Conservation (phyloP, 805 yeast species). For the Kregervanrija pseudodelftensis region DNA sequence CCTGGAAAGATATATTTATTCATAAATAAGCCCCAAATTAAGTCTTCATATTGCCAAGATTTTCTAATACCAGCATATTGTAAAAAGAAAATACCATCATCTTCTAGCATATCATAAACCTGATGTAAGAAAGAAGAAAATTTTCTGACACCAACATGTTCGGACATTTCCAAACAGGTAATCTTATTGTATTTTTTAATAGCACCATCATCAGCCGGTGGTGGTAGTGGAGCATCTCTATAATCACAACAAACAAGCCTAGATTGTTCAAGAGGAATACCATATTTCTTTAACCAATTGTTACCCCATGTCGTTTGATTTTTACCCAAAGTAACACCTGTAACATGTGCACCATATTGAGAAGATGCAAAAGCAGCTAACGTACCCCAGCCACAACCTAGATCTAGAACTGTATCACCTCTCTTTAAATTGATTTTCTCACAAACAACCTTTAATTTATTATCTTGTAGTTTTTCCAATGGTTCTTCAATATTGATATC, state of each 20-base stretch:
- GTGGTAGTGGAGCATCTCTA: conserved; percentile 80
- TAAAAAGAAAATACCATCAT: conserved; percentile 80
- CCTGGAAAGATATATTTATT: conserved; percentile 96
- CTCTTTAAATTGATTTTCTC: conserved; percentile 70
- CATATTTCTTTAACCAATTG: conserved; percentile 58
- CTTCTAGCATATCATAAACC: conserved; percentile 82
- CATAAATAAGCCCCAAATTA: conserved; percentile 93
- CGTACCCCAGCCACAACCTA: conserved; percentile 98
- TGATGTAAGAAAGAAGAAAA: conserved; percentile 69
- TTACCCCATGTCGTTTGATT: conserved; percentile 92
- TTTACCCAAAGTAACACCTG: conserved; percentile 84
- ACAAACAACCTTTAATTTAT: conserved; percentile 80
- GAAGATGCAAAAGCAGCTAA: conserved; percentile 78
- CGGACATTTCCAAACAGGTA: conserved; percentile 91
- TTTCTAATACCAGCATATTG: conserved; percentile 90
- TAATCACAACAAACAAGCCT: conserved; percentile 77
- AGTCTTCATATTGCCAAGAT: conserved; percentile 90
- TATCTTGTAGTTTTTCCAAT: conserved; percentile 78
- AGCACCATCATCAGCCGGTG: conserved; percentile 30
- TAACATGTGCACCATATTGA: conserved; percentile 76
- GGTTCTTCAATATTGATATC: conserved; percentile 69
- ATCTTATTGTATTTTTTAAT: conserved; percentile 66
- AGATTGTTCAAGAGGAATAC: conserved; percentile 62
- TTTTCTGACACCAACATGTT: conserved; percentile 90
- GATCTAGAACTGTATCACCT: conserved; percentile 72